Percentiles rank a stretch among this genome's conserved stretches.
phyloP scores from a whole-genome alignment of 2,329 filamentous ascomycete genomes.

The Penicillium sp. region DNA sequence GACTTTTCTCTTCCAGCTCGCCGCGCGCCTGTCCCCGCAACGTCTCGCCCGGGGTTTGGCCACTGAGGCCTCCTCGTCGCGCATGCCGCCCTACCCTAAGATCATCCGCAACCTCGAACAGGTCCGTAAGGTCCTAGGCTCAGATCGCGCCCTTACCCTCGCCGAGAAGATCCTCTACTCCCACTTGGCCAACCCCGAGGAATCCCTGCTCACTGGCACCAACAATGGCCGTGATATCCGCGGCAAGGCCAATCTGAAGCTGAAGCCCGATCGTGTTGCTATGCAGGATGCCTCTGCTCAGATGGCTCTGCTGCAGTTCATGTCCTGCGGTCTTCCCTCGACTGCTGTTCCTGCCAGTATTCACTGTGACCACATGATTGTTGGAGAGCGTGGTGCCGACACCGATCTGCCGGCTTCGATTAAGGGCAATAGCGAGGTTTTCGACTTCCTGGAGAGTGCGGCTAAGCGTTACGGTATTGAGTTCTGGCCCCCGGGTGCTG shows the following conservation, averaged over 20 bases:
- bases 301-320: conserved; percentile 98
- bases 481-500: conserved; percentile 92
- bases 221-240: conserved; percentile 83
- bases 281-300: conserved; percentile 99
- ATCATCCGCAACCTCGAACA: conserved; percentile 76
- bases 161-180: conserved; percentile 99
- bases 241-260: conserved; percentile 88
- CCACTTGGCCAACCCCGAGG: conserved; percentile 86
- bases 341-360: conserved; percentile 96
- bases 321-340: conserved; percentile 87
- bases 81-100: conserved; percentile 79
- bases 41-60: conserved; percentile 39
- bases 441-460: conserved; percentile 94
- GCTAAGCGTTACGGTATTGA: conserved; percentile 90
- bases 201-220: conserved; percentile 81
- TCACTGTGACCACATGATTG: conserved; percentile 99
- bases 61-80: conserved; percentile 51
- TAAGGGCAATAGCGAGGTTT: conserved; percentile 92
- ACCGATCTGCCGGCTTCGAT: conserved; percentile 84
- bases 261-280: conserved; percentile 95
- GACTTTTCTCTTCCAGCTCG: conserved; percentile 32
- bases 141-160: conserved; percentile 70
- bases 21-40: conserved; percentile 40
- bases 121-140: conserved; percentile 74
- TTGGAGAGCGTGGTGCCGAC: conserved; percentile 87